phyloP scores from a whole-genome alignment of 2,329 filamentous ascomycete species.

The Coniella lustricola region DNA sequence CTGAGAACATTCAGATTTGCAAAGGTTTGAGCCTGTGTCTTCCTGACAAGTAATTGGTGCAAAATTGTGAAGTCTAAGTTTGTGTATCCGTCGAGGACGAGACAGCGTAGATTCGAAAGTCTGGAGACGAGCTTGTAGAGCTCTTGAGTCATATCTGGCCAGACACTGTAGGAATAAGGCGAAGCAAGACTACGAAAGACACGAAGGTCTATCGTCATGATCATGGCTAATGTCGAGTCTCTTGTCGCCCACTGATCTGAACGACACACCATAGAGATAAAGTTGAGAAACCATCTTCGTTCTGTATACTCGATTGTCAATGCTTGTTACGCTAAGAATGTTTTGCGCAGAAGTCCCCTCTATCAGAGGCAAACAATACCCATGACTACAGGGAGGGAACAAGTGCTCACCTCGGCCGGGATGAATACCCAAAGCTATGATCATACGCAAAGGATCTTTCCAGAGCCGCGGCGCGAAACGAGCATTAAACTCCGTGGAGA shows the following conservation, averaged over 20 bases:
- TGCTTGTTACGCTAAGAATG: neutral
- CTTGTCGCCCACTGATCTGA: conserved; percentile 25
- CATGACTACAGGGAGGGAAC: neutral
- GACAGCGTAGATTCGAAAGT: conserved; percentile 38
- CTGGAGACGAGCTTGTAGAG: conserved; percentile 31
- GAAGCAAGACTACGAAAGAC: neutral
- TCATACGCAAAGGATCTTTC: conserved; percentile 39
- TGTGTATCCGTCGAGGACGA: conserved; percentile 41
- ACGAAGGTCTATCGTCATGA: conserved; percentile 43
- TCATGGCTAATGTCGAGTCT: conserved; percentile 33
- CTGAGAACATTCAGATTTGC: conserved; percentile 36
- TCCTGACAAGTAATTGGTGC: neutral
- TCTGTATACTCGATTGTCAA: conserved; percentile 31
- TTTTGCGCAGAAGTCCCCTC: neutral
- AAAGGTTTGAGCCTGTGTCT: neutral
- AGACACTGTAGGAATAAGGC: neutral
- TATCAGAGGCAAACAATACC: neutral
- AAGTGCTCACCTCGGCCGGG: conserved; percentile 37
- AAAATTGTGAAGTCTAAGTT: conserved; percentile 37
- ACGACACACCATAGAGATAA: conserved; percentile 30
- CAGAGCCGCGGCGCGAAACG: conserved; percentile 47
- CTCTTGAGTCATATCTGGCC: conserved; percentile 3
- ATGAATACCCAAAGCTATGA: conserved; percentile 33
- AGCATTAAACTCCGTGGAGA: conserved; percentile 38
- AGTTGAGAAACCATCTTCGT: conserved; percentile 40